These are phyloP conservation scores for Escovopsis sp. DNA, from an alignment of 2,329 filamentous ascomycete species.

Conservation along the genomic window DNA sequence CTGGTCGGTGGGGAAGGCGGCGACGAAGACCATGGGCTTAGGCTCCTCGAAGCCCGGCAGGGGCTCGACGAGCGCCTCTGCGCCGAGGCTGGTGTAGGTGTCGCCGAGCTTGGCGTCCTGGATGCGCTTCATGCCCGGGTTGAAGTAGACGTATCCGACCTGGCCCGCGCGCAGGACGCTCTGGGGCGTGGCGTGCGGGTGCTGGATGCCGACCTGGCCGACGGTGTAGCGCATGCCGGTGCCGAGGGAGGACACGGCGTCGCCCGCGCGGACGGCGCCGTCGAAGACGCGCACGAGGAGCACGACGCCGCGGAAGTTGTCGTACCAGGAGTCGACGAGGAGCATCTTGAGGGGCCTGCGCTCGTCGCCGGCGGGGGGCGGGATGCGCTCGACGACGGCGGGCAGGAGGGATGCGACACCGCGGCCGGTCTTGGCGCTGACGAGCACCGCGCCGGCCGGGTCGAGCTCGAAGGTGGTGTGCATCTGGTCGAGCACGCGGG, in stretches of 20 bases:
- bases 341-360: constrained; percentile 65
- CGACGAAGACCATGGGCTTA: constrained; percentile 97
- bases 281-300: constrained; percentile 86
- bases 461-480: constrained; percentile 77
- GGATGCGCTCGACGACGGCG: constrained; percentile 71
- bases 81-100: constrained; percentile 75
- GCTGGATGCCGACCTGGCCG: constrained; percentile 93
- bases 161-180: constrained; percentile 73
- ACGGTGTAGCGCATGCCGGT: constrained; percentile 84
- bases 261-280: constrained; percentile 66
- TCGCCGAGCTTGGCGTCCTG: constrained; percentile 94
- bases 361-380: constrained; percentile 60
- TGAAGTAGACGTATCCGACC: constrained; percentile 94
- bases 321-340: constrained; percentile 96
- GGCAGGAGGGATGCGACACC: constrained; percentile 78
- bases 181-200: constrained; percentile 75
- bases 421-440: constrained; percentile 87
- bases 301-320: constrained; percentile 87
- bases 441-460: constrained; percentile 50
- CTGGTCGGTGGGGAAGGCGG: constrained; percentile 88
- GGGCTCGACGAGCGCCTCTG: constrained; percentile 60
- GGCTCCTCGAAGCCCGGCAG: constrained; percentile 92
- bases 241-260: constrained; percentile 74
- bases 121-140: constrained; percentile 94
- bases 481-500: constrained; percentile 75